These are phyloP conservation scores for Rosa hybrid DNA, from an alignment of 331 rosid genomes.

Conservation along the genomic window DNA sequence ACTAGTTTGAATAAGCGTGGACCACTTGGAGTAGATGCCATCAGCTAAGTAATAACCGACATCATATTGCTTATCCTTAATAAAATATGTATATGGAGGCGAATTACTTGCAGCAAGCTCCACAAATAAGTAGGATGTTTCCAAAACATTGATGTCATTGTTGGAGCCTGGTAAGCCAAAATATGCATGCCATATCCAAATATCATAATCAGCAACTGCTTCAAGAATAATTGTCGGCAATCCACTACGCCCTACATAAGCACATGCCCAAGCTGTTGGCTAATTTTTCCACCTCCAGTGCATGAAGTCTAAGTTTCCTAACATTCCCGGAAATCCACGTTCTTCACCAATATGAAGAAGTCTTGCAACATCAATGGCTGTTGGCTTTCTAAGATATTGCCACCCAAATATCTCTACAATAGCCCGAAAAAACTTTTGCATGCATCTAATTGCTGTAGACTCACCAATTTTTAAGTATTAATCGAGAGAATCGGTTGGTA, in stretches of 20 bases:
- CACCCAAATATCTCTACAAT: background rate
- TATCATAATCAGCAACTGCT: background rate
- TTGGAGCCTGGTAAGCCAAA: background rate
- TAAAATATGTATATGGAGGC: background rate
- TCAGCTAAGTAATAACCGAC: background rate
- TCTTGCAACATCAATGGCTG: background rate
- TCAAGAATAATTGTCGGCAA: background rate
- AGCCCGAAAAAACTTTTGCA: background rate
- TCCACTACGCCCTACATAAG: background rate
- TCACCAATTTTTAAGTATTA: no score
- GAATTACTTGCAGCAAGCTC: background rate
- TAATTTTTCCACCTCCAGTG: constrained; percentile 15
- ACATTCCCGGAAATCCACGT: background rate
- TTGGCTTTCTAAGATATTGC: background rate
- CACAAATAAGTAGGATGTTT: background rate
- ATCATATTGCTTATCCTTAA: background rate
- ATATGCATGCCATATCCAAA: constrained; percentile 6
- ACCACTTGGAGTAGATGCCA: background rate
- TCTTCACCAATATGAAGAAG: background rate
- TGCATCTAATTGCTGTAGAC: no score
- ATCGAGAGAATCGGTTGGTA: no score
- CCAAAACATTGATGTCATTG: background rate
- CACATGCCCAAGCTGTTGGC: constrained; percentile 5
- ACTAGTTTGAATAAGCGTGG: background rate
- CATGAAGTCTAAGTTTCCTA: constrained; percentile 9